Evolutionary conservation across 75 land plant genomes (phyloP), one percentile per base, ranked within the genome.

Genomic region (Cryptomeria japonica): DNA sequence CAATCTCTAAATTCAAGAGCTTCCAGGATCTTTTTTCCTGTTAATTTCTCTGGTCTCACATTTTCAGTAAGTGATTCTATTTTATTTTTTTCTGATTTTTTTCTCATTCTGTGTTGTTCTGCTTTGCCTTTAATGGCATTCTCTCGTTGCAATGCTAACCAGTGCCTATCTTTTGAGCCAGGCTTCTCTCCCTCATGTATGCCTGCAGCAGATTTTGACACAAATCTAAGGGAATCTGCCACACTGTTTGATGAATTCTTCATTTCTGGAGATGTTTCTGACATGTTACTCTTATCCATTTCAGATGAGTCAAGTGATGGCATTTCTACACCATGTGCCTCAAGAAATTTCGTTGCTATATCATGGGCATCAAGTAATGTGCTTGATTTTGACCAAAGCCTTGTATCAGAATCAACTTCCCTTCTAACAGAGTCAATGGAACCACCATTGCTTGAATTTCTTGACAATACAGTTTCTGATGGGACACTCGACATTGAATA

Each of bases 101-200:
- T 93, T 79, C 88, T 92, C 53, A 91, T 88, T 92, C 97, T 93
- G 38, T 95, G 97, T 86, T 92, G 92, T 38, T 95, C 94, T 58
- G 95, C 99, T 90, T 91, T 97, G 88, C 93, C 94, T 77, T 98
- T 98, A 85, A 96, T 92, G 8, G 92, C 85, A 79, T 95, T 92
- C 87, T 97, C 99, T 87, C 99, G 91, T 84, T 95, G 96, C 36
- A 97, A 41, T 31, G 99, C 97, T 86, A 97, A 91, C 82, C 96
- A 96, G 87, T 98, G 99, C 42, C 99, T 89, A 83, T 95, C 95
- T 83, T 96, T 98, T 64, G 91, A 98, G 32, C 95, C 99, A 39
- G 97, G 97, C 80, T 97, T 95, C 87, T 98, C 96, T 9, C 94
- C 95, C 32, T 89, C 93, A 72, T 94, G 58, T 41, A 93, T 96